A percentile compares a stretch with the other conserved stretches of the same genome.
These are phyloP conservation scores for Penicillium riverlandense DNA, from an alignment of 495 filamentous ascomycete species.

Conservation along the genomic window DNA sequence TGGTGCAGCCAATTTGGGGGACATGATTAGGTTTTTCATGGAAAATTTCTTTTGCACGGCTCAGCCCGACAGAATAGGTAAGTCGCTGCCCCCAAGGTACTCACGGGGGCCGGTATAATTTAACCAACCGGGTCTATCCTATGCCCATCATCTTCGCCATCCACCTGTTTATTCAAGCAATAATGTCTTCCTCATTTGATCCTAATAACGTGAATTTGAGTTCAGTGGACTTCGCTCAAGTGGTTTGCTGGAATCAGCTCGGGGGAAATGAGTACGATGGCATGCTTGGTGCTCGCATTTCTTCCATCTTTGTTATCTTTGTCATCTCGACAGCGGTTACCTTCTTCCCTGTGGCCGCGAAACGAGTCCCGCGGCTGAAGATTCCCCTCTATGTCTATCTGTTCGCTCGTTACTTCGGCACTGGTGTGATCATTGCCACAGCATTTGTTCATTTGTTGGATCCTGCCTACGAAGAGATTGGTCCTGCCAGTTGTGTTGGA, in stretches of 20 bases:
- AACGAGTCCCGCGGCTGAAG: constrained; percentile 44
- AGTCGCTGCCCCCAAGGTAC: too few species aligned
- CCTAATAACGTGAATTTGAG: constrained; percentile 32
- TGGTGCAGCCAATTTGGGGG: too few species aligned
- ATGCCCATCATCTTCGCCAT: too few species aligned
- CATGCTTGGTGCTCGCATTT: constrained; percentile 34
- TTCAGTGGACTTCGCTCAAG: constrained; percentile 21
- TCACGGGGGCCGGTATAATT: too few species aligned
- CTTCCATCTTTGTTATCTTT: constrained; percentile 39
- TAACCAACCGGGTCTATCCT: too few species aligned
- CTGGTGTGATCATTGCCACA: constrained; percentile 65
- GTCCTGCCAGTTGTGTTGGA: constrained; percentile 43
- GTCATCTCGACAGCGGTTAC: constrained; percentile 35
- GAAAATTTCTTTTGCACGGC: too few species aligned
- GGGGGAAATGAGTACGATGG: constrained; percentile 37
- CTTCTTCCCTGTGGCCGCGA: constrained; percentile 60
- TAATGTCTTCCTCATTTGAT: too few species aligned
- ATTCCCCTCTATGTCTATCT: constrained; percentile 64
- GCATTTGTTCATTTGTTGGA: constrained; percentile 57
- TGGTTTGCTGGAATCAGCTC: constrained; percentile 30
- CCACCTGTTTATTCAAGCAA: too few species aligned
- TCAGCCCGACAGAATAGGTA: too few species aligned
- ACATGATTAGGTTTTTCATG: too few species aligned
- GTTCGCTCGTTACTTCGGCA: constrained; percentile 65
- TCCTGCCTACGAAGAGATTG: constrained; percentile 47